These are phyloP conservation scores for Corylus avellana DNA, from an alignment of 306 rosid species.

Conservation along the genomic window DNA sequence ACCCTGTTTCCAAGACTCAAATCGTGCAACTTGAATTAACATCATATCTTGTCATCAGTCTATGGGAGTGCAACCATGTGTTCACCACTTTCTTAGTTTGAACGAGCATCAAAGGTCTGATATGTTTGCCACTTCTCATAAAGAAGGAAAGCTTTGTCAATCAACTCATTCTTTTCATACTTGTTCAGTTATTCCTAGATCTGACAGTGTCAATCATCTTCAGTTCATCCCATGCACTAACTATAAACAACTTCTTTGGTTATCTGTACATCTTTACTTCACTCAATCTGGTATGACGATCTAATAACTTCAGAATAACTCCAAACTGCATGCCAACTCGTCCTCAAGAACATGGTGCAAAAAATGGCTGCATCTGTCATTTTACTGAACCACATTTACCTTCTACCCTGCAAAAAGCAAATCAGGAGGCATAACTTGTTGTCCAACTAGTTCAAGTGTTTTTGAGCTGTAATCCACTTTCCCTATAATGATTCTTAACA, in stretches of 20 bases:
- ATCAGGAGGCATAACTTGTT: background rate
- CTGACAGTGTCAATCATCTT: background rate
- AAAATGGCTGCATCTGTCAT: background rate
- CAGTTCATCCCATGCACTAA: background rate
- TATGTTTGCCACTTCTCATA: background rate
- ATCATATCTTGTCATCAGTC: constrained; percentile 2
- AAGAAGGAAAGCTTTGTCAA: background rate
- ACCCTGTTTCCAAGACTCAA: constrained; percentile 20
- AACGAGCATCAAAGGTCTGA: background rate
- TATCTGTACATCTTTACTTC: background rate
- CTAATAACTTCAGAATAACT: background rate
- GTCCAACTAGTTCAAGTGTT: background rate
- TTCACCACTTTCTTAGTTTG: background rate
- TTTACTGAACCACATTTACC: background rate
- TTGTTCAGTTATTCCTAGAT: background rate
- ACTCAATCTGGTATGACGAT: background rate
- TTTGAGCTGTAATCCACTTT: background rate
- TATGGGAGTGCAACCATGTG: background rate
- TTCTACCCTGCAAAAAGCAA: background rate
- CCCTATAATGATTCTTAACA: constrained; percentile 19
- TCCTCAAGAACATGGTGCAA: background rate
- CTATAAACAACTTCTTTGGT: background rate
- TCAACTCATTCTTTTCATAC: background rate
- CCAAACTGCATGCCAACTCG: background rate
- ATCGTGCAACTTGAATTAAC: background rate